Evolutionary conservation across 306 rosid species (phyloP).

Genomic region (Mimosa pudica): DNA sequence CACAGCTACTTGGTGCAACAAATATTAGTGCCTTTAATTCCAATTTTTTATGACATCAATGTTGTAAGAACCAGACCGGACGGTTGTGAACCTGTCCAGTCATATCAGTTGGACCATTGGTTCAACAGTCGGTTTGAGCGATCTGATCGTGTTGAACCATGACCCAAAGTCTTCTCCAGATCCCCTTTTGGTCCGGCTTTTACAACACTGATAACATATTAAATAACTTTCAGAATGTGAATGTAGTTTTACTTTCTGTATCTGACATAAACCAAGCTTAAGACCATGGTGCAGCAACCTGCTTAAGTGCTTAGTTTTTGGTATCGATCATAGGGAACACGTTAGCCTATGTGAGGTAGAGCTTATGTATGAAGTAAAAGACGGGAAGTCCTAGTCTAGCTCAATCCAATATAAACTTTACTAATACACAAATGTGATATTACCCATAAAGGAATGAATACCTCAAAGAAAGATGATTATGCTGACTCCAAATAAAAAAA

Average conservation of each 20-base stretch:
- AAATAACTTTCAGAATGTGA: neutral
- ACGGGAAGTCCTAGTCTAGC: neutral
- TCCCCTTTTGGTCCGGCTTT: no score
- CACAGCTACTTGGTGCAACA: neutral
- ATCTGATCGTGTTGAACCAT: no score
- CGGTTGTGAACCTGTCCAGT: no score
- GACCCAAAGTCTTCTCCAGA: no score
- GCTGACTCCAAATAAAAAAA: conserved; percentile 28
- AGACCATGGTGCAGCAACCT: neutral
- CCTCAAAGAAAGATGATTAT: conserved; percentile 54
- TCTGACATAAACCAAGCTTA: neutral
- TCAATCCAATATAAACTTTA: neutral
- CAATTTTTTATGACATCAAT: no score
- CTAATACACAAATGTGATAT: neutral
- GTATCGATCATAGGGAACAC: neutral
- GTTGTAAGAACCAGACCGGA: no score
- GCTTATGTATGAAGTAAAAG: neutral
- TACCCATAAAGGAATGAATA: conserved; percentile 45
- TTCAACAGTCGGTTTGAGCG: no score
- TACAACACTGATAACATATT: neutral
- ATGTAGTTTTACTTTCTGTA: neutral
- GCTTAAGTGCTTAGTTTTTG: neutral
- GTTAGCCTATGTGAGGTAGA: neutral
- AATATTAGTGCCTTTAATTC: neutral
- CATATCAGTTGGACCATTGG: no score